phyloP scores from a whole-genome alignment of 2,329 filamentous ascomycete genomes.

The Beauveria caledonica region DNA sequence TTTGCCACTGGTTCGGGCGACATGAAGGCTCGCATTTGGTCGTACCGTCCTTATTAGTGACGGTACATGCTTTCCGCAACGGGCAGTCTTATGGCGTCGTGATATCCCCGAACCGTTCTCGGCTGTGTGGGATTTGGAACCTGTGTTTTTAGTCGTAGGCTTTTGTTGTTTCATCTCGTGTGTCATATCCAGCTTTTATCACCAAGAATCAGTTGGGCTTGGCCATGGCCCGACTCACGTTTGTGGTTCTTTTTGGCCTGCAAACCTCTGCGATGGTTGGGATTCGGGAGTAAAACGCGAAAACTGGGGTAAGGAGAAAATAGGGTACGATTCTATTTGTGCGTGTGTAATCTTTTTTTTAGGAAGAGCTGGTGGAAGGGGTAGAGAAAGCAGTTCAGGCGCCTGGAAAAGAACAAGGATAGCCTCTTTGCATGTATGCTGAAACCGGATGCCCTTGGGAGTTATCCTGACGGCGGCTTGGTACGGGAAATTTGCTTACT shows the following conservation, averaged over 20 bases:
- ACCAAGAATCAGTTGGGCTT: not conserved
- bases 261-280: constrained; percentile 6
- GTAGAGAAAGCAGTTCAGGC: not conserved
- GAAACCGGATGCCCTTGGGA: not conserved
- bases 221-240: not conserved
- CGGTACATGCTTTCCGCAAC: not conserved
- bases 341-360: not conserved
- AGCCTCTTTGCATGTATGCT: constrained; percentile 1
- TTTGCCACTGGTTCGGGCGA: constrained; percentile 97
- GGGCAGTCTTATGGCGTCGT: not conserved
- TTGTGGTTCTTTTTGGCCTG: not conserved
- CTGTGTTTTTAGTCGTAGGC: not conserved
- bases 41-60: constrained; percentile 50
- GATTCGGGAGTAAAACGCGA: not conserved
- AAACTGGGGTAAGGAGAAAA: too few species aligned
- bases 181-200: not conserved
- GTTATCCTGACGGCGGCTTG: not conserved
- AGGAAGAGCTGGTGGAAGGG: not conserved
- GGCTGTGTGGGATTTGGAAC: constrained; percentile 5
- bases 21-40: constrained; percentile 97
- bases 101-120: not conserved
- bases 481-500: not conserved
- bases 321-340: not conserved
- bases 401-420: not conserved
- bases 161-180: not conserved